Evolutionary conservation across 257 asterid genomes (phyloP), one percentile per base, ranked within the genome.

Genomic region (Mentha longifolia): DNA sequence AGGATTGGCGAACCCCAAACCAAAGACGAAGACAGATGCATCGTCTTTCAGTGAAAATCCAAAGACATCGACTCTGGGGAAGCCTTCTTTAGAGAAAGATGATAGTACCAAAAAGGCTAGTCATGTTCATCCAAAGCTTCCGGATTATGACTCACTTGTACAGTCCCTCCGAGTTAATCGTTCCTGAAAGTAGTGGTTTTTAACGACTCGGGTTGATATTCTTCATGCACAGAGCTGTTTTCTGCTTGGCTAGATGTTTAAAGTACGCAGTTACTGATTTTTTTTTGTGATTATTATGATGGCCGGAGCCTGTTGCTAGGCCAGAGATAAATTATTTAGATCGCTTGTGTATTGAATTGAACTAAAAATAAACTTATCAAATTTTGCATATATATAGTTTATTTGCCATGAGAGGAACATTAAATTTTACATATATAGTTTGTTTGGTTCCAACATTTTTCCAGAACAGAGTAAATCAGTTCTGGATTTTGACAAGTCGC

Each of bases 61-160:
- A 54, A 71, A 83, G 73, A 45, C 72, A 54, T 41, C 77, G 62
- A 16, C 75, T 22, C 39, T 35, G 43, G 61, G 60, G 76, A 81
- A 64, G 68, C 70, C 77, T 65, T 46, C 71, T 16, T 65, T 79
- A 31, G 61, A 49, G 35, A 78, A 87, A 41, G 84, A 65, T 74
- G 89, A 86, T 19, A 61, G 72, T 70, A 30, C 73, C 33, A 84
- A 81, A 81, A 85, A 81, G 74, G 89, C 95, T 52, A 87, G 95
- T 57, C 97, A 92, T 73, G 96, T 90, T 76, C 98, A 92, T 81
- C 96, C 98, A 55, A 92, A 92, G 69, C 96, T 92, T 58, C 96
- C 98, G 30, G 98, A 92, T 61, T 89, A 85, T 75, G 97, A 92
- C 65, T 62, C 84, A 39, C 70, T 90, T 14, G 65, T 89, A 20